Base-by-base conservation (phyloP, 345 rosid genomes). In the Hirschfeldia incana region DNA sequence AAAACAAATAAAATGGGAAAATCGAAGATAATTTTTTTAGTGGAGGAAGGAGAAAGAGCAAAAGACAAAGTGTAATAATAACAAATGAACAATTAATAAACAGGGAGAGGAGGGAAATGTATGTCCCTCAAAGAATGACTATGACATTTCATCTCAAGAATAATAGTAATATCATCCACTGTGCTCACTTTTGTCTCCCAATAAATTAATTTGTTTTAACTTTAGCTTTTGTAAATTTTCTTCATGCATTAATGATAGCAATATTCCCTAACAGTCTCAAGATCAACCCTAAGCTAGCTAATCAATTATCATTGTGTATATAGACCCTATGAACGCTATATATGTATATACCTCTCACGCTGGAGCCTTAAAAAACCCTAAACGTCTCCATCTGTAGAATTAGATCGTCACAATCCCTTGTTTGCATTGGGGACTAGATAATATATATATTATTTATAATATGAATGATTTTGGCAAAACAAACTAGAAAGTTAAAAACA, bases 91-190 rank as follows among this genome's bases (percentile, higher is more conserved):
- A 76, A 81, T 70, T 76, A 87, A 86, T 85, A 85, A 88, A 86
- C 86, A 84, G 87, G 78, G 66, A 71, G 69, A 76, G 26, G 17
- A 76, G 55, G 80, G 65, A 55, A 76, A 28, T 5, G 66, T 64
- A 83, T 85, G 88, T 80, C 88, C 87, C 84, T 88, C 83, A 84
- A 85, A 87, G 88, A 87, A 86, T 78, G 94, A 88, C 83, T 85
- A 85, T 85, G 91, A 87, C 89, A 81, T 83, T 86, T 82, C 91
- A 81, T 90, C 94, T 88, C 83, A 75, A 80, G 82, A 79, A 74
- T 69, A 87, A 85, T 88, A 87, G 89, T 88, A 88, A 88, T 78
- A 85, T 85, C 83, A 76, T n/a, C 73, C 76, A 75, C 76, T 75
- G 83, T 80, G 62, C 66, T 70, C 29, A 70, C 72, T 75, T 80